Percentiles rank a stretch among this genome's conserved stretches.
phyloP scores from a whole-genome alignment of 495 filamentous ascomycete genomes.

The Pseudotulostoma volvatum region DNA sequence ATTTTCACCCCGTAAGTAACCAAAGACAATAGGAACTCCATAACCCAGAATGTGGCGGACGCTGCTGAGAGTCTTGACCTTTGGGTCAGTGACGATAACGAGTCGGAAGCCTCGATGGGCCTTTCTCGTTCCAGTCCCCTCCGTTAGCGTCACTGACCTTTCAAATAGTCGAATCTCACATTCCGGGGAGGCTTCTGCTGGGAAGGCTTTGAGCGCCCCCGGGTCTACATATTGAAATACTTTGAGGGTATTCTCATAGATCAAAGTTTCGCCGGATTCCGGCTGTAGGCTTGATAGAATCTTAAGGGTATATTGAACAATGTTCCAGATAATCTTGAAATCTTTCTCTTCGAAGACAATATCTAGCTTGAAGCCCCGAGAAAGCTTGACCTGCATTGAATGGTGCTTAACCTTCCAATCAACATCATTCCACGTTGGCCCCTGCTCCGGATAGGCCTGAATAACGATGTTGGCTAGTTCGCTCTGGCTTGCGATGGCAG shows the following conservation, averaged over 20 bases:
- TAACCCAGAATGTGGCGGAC: constrained; percentile 46
- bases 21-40: constrained; percentile 51
- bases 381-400: constrained; percentile 46
- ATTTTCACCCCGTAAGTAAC: constrained; percentile 49
- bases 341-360: constrained; percentile 55
- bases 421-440: constrained; percentile 63
- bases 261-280: constrained; percentile 43
- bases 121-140: constrained; percentile 47
- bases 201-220: constrained; percentile 48
- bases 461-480: constrained; percentile 59
- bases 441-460: constrained; percentile 45
- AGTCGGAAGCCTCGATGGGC: constrained; percentile 64
- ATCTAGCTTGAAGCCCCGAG: constrained; percentile 49
- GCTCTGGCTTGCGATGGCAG: constrained; percentile 59
- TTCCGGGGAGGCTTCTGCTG: constrained; percentile 47
- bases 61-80: constrained; percentile 56
- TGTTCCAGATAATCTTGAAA: constrained; percentile 59
- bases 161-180: constrained; percentile 64
- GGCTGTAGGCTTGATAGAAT: constrained; percentile 52
- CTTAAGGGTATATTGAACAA: constrained; percentile 63
- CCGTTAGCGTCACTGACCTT: constrained; percentile 38
- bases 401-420: constrained; percentile 51
- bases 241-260: constrained; percentile 47
- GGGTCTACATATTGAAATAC: constrained; percentile 63
- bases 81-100: constrained; percentile 55